phyloP scores from a whole-genome alignment of 2,329 filamentous ascomycete genomes.

The Calonectria montana region DNA sequence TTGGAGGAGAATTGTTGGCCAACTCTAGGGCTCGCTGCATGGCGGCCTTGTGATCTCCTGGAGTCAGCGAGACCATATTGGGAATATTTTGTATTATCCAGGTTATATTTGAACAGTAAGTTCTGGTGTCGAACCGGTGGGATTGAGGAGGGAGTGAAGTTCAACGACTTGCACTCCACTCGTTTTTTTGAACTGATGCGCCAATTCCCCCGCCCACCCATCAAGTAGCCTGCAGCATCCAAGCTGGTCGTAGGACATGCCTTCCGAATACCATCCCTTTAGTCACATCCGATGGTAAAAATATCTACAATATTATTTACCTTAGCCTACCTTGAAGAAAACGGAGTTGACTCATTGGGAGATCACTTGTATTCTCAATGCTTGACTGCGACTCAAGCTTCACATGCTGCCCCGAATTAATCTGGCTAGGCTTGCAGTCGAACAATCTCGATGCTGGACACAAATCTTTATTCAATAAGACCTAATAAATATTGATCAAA shows the following conservation, averaged over 20 bases:
- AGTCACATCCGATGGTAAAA: too few species aligned
- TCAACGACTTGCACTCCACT: background rate
- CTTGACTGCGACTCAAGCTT: background rate
- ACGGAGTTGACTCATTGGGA: background rate
- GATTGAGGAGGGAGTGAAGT: background rate
- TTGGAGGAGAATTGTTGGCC: constrained; percentile 83
- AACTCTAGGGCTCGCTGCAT: constrained; percentile 81
- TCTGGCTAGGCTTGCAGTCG: background rate
- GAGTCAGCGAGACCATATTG: constrained; percentile 38
- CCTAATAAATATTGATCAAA: background rate
- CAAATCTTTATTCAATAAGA: background rate
- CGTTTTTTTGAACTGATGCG: background rate
- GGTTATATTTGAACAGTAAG: background rate
- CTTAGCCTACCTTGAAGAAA: background rate
- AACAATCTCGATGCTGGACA: background rate
- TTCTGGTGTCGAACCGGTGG: background rate
- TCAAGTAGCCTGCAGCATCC: background rate
- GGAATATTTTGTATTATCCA: background rate
- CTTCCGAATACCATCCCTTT: too few species aligned
- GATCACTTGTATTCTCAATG: background rate
- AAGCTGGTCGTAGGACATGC: background rate
- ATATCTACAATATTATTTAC: rapidly evolving
- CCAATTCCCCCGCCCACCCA: background rate
- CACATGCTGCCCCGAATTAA: background rate
- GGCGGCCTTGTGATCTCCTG: constrained; percentile 58